These are phyloP conservation scores for Fomitopsis betulina DNA, from an alignment of 1,284 basidiomycete genomes.

Conservation along the genomic window DNA sequence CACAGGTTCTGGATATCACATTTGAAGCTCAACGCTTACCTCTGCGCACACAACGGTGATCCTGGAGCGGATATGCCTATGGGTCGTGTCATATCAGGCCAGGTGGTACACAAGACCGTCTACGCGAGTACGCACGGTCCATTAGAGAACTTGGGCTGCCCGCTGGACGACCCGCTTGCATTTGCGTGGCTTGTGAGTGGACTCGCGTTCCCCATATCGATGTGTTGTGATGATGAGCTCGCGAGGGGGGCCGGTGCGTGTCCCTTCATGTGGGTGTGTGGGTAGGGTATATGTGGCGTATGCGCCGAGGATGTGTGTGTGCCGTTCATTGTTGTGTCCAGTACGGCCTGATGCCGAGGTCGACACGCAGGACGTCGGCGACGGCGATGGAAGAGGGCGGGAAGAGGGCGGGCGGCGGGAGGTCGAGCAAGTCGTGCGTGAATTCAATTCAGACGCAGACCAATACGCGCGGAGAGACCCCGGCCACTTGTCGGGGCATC, in stretches of 20 bases:
- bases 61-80: constrained; percentile 69
- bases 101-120: constrained; percentile 2
- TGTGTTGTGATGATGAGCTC: neutral
- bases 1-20: neutral
- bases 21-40: constrained; percentile 38
- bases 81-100: neutral
- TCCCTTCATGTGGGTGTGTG: neutral
- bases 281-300: neutral
- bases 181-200: neutral
- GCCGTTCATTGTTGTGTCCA: neutral
- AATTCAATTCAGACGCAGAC: neutral
- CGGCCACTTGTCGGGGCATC: neutral
- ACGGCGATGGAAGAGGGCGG: neutral
- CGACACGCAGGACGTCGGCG: neutral
- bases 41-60: constrained; percentile 81
- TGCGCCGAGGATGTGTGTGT: neutral
- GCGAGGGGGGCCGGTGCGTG: neutral
- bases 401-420: neutral
- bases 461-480: neutral
- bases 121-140: constrained; percentile 24
- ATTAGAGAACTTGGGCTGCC: constrained; percentile 23
- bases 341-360: neutral
- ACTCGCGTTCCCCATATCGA: neutral
- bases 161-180: neutral
- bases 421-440: neutral